A percentile compares a stretch with the other conserved stretches of the same genome.
Evolutionary conservation across 768 basidiomycete genomes (phyloP).

Genomic region (Phaeotremella skinneri): DNA sequence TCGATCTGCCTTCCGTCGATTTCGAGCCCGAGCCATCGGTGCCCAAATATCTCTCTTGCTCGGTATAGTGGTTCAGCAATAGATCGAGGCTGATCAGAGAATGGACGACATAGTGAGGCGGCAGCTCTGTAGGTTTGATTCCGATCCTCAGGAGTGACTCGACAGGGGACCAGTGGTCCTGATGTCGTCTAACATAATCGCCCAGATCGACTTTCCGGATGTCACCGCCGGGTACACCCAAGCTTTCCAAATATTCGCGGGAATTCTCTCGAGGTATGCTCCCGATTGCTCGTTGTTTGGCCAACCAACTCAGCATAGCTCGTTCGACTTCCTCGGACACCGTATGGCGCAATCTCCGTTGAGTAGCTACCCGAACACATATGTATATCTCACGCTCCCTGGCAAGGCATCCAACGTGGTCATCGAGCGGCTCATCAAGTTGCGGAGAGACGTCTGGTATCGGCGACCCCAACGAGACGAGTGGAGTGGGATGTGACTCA

Average conservation of each 20-base stretch:
- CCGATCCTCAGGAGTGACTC: constrained; percentile 31
- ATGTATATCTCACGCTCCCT: constrained; percentile 30
- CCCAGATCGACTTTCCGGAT: constrained; percentile 15
- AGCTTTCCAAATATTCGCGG: constrained; percentile 14
- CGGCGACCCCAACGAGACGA: constrained; percentile 7
- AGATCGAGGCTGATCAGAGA: constrained; percentile 13
- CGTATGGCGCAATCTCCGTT: constrained; percentile 6
- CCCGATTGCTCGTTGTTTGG: constrained; percentile 11
- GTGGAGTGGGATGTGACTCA: background rate
- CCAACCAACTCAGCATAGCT: constrained; percentile 22
- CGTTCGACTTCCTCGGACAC: constrained; percentile 13
- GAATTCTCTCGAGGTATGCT: constrained; percentile 19
- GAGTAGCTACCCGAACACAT: background rate
- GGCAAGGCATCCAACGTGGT: constrained; percentile 26
- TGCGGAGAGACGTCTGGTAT: background rate
- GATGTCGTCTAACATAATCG: constrained; percentile 14
- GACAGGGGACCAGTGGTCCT: constrained; percentile 19
- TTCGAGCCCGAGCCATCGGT: no score
- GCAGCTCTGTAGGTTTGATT: constrained; percentile 24
- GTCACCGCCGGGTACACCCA: constrained; percentile 21
- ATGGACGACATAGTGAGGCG: constrained; percentile 24
- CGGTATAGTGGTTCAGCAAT: constrained; percentile 3
- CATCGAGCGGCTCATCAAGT: constrained; percentile 1
- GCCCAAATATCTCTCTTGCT: background rate
- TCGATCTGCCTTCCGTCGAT: no score